Percentiles rank a stretch among this genome's conserved stretches.
Conservation (phyloP, 129 eudicot genomes). For the Flaveria sonorensis region DNA sequence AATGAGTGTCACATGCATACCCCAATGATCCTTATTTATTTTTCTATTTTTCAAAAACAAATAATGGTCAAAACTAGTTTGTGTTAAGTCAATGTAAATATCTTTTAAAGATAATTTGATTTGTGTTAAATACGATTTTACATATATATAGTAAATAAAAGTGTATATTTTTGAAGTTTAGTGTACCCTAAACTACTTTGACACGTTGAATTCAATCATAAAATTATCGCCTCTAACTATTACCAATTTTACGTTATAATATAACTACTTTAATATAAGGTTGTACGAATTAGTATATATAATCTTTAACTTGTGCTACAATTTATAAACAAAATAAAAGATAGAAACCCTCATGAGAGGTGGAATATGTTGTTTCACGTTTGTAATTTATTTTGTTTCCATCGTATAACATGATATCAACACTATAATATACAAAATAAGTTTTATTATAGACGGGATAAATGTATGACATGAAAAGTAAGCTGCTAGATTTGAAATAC, state of each 20-base stretch:
- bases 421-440: no score
- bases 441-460: no score
- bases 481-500: not conserved
- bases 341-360: not conserved
- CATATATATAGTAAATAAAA: not conserved
- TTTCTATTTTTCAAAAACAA: not conserved
- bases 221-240: no score
- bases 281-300: not conserved
- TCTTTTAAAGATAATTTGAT: no score
- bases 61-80: not conserved
- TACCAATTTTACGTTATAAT: not conserved
- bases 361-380: not conserved
- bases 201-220: not conserved
- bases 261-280: not conserved
- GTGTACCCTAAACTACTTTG: not conserved
- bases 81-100: no score
- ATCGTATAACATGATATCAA: no score
- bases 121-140: not conserved
- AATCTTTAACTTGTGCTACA: not conserved
- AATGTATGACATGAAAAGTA: no score
- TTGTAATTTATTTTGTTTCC: no score
- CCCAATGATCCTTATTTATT: not conserved
- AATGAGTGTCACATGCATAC: conserved; percentile 39
- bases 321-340: not conserved
- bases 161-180: not conserved